Base-by-base conservation (phyloP, 169 alveolate genomes). In the Plasmodium knowlesi region DNA sequence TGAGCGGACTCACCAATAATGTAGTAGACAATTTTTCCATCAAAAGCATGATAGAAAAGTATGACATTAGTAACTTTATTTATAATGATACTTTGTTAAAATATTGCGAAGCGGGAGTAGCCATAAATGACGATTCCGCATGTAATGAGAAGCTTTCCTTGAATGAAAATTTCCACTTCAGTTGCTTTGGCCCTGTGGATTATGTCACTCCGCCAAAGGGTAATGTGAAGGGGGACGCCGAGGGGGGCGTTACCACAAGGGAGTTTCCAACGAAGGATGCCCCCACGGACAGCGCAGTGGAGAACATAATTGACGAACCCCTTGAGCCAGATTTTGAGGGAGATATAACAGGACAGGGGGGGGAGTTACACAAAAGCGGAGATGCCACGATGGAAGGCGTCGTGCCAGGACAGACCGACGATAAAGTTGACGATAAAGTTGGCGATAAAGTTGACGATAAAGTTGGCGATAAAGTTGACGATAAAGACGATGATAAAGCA, bases 1-100 rank as follows among this genome's bases (percentile, higher is more conserved):
- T 89, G 88, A 79, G 79, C 37, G 90, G 82, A 32, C 71, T 37
- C 46, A 37, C 39, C 41, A 89, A 79, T 71, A 34, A 53, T 14
- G 41, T 89, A 28, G 50, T 73, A n/a, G 95, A 91, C 28, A 82
- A 78, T 22, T 81, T 80, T 37, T 19, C 89, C 8, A 73, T 91
- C 30, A 81, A 39, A 34, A 71, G 25, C 39, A 71, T 91, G 34
- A 43, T 91, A 82, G 82, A 91, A 50, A 91, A 91, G 3, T 91
- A 82, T 50, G 95, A 91, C 74, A 46, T 91, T 12, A 91, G 84
- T n/a, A 37, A 71, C 50, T 81, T 91, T 37, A 81, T 91, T 19
- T 81, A 43, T n/a, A 91, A 91, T 72, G 95, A 91, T 82, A 32
- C 16, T 41, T 76, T 91, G 57, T 91, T 91, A 78, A 91, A 70